A percentile compares a stretch with the other conserved stretches of the same genome.
phyloP scores from a whole-genome alignment of 495 filamentous ascomycete genomes.

The Aspergillus avenaceus region DNA sequence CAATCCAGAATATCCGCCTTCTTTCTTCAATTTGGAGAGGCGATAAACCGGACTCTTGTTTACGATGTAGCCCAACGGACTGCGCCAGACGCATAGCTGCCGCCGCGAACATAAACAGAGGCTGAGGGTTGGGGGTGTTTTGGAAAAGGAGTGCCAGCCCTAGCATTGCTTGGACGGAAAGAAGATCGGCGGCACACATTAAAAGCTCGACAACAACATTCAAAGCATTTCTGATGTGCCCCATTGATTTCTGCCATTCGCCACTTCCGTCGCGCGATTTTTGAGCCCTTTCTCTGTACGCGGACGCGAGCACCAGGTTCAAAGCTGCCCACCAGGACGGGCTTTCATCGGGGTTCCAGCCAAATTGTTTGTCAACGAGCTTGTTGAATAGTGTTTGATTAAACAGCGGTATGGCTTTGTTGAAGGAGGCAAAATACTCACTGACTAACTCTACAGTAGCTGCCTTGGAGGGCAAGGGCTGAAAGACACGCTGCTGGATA shows the following conservation, averaged over 20 bases:
- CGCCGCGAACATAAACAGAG: slow-evolving; percentile 17
- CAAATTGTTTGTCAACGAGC: slow-evolving; percentile 13
- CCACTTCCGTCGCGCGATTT: slow-evolving; percentile 1
- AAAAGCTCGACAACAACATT: slow-evolving; percentile 16
- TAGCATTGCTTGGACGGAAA: slow-evolving; percentile 16
- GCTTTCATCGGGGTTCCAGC: slow-evolving; percentile 18
- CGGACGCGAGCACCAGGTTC: slow-evolving; percentile 19
- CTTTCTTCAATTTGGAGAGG: slow-evolving; percentile 14
- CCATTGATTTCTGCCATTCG: slow-evolving; percentile 13
- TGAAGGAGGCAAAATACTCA: slow-evolving; percentile 13
- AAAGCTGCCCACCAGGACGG: slow-evolving; percentile 19
- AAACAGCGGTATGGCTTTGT: slow-evolving; percentile 11
- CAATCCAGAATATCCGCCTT: slow-evolving; percentile 19
- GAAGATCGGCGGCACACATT: slow-evolving; percentile 13
- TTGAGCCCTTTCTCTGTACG: slow-evolving; percentile 17
- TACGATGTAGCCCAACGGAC: slow-evolving; percentile 19
- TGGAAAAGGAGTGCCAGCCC: slow-evolving; percentile 20
- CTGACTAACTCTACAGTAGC: slow-evolving; percentile 7
- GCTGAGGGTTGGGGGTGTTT: slow-evolving; percentile 19
- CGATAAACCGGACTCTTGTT: slow-evolving; percentile 3
- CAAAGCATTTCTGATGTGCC: slow-evolving; percentile 18
- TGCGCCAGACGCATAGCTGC: slow-evolving; percentile 18
- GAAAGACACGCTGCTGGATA: slow-evolving; percentile 9
- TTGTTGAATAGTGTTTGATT: slow-evolving; percentile 2
- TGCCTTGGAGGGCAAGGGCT: slow-evolving; percentile 7